Evolutionary conservation across 257 asterid species (phyloP).

Genomic region (Nicotiana undulata): DNA sequence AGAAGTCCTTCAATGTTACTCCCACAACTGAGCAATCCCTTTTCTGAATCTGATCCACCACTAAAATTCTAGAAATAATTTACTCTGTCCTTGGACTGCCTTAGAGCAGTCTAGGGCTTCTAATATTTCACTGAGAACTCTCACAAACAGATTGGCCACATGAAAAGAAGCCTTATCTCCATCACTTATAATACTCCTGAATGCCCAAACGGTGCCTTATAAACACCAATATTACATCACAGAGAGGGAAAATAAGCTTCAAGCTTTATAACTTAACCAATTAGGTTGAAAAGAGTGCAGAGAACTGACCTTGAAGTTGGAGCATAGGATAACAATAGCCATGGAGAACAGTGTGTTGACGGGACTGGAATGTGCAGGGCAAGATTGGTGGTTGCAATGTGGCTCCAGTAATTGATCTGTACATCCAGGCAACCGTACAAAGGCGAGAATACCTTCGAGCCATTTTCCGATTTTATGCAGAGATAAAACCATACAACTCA

Average conservation of each 20-base stretch:
- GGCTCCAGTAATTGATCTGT: background rate
- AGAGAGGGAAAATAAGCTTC: background rate
- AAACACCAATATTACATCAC: background rate
- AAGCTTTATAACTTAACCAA: background rate
- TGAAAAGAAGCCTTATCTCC: background rate
- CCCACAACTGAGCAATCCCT: background rate
- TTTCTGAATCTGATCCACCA: background rate
- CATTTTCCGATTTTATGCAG: background rate
- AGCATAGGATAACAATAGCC: constrained; percentile 11
- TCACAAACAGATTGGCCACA: constrained; percentile 3
- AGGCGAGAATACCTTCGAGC: background rate
- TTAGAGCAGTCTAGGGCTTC: background rate
- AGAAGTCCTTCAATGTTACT: background rate
- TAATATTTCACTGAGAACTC: background rate
- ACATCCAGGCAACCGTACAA: background rate
- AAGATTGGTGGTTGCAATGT: background rate
- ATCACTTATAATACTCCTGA: background rate
- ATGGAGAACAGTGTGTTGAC: background rate
- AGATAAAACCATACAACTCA: background rate
- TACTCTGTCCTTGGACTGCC: background rate
- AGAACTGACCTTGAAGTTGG: constrained; percentile 29
- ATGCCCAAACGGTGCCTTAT: background rate
- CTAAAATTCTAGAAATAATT: background rate
- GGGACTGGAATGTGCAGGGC: background rate
- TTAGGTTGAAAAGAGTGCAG: background rate